Conservation (phyloP, 1,284 basidiomycete genomes). For the Termitomyces sp. region DNA sequence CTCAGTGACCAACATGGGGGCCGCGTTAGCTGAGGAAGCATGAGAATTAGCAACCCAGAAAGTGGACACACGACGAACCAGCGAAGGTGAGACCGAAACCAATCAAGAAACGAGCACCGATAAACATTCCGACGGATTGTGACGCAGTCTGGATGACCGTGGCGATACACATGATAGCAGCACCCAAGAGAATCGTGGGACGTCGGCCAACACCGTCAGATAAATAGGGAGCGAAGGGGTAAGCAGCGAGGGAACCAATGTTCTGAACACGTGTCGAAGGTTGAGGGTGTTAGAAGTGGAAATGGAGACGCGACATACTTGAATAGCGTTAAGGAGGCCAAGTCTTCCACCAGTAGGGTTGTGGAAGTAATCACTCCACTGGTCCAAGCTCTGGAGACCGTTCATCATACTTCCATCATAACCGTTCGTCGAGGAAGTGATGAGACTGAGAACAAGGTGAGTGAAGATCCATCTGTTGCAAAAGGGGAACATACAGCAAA, state of each 20-base stretch:
- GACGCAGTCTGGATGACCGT: constrained; percentile 70
- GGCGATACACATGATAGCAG: constrained; percentile 56
- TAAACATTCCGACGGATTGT: constrained; percentile 75
- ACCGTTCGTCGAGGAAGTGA: constrained; percentile 73
- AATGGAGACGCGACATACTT: constrained; percentile 37
- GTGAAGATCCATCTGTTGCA: neutral
- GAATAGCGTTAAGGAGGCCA: constrained; percentile 74
- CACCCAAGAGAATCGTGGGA: constrained; percentile 57
- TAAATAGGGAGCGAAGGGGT: constrained; percentile 66
- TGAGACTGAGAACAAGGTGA: constrained; percentile 40
- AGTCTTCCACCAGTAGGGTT: constrained; percentile 50
- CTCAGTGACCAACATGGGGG: constrained; percentile 74
- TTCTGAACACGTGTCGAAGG: constrained; percentile 35
- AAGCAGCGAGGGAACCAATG: constrained; percentile 60
- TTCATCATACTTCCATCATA: constrained; percentile 80
- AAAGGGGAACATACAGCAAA: constrained; percentile 43
- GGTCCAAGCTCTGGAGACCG: constrained; percentile 59
- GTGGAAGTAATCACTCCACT: constrained; percentile 58
- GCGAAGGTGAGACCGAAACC: constrained; percentile 78
- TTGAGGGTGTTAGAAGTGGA: neutral
- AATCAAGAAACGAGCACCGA: constrained; percentile 74
- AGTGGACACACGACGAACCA: constrained; percentile 26
- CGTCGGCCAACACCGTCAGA: constrained; percentile 67
- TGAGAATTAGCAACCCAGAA: neutral
- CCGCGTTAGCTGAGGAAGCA: constrained; percentile 47